Percentiles rank a stretch among this genome's conserved stretches.
These are phyloP conservation scores for Jacaranda copaia DNA, from an alignment of 257 asterid genomes.

Conservation along the genomic window DNA sequence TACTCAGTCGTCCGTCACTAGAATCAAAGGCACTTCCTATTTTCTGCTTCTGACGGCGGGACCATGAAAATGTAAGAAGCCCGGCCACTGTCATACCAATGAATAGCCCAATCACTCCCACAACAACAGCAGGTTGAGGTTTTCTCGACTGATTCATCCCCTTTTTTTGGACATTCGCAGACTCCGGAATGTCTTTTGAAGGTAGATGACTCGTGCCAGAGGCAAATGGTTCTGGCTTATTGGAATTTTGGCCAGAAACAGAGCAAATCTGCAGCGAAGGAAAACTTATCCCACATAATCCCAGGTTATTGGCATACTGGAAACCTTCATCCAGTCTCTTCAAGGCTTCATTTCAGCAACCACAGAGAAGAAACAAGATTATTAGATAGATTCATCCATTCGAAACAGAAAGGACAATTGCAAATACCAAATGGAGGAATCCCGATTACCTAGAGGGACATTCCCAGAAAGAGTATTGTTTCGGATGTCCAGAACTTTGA, in stretches of 20 bases:
- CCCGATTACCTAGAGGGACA: slow-evolving; percentile 77
- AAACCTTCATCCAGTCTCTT: slow-evolving; percentile 87
- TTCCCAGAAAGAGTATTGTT: slow-evolving; percentile 90
- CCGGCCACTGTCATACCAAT: slow-evolving; percentile 51
- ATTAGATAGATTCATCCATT: not conserved
- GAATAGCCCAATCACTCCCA: slow-evolving; percentile 55
- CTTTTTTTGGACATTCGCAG: slow-evolving; percentile 65
- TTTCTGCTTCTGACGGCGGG: slow-evolving; percentile 78
- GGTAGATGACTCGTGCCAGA: slow-evolving; percentile 62
- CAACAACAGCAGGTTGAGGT: slow-evolving; percentile 55
- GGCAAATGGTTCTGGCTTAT: slow-evolving; percentile 73
- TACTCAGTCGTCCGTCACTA: slow-evolving; percentile 67
- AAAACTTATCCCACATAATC: slow-evolving; percentile 75
- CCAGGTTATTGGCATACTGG: slow-evolving; percentile 74
- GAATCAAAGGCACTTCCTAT: slow-evolving; percentile 72
- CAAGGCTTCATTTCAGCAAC: slow-evolving; percentile 61
- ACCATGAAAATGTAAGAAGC: slow-evolving; percentile 69
- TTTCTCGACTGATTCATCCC: slow-evolving; percentile 44
- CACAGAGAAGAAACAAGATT: slow-evolving; percentile 19
- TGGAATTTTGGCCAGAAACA: slow-evolving; percentile 50
- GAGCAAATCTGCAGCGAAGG: slow-evolving; percentile 61
- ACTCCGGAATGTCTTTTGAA: slow-evolving; percentile 77
- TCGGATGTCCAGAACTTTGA: slow-evolving; percentile 76
- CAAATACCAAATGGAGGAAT: slow-evolving; percentile 3
- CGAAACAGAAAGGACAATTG: not conserved